Evolutionary conservation across 768 basidiomycete species (phyloP).

Genomic region (Tricholoma sp.): DNA sequence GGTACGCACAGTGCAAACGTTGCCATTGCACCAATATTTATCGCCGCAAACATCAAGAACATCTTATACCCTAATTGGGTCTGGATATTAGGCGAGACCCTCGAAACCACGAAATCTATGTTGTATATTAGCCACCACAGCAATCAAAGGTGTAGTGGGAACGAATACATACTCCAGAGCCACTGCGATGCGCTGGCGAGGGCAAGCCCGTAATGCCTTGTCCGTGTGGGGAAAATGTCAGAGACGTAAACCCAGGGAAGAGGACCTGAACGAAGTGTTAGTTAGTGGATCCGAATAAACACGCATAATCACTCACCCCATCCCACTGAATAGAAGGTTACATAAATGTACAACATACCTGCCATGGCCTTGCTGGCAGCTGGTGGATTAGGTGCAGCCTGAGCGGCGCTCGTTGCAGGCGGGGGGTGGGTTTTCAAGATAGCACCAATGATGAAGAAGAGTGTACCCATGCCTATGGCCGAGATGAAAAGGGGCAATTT

Average conservation of each 20-base stretch:
- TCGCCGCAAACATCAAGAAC: conserved; percentile 70
- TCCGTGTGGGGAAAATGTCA: conserved; percentile 85
- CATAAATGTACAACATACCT: conserved; percentile 79
- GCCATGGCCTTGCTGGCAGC: conserved; percentile 77
- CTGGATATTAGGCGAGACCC: conserved; percentile 51
- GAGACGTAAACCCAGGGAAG: conserved; percentile 59
- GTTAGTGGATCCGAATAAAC: conserved; percentile 22
- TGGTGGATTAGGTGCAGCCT: conserved; percentile 22
- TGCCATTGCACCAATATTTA: conserved; percentile 68
- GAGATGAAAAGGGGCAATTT: conserved; percentile 68
- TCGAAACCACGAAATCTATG: conserved; percentile 43
- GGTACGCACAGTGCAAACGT: conserved; percentile 54
- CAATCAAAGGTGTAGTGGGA: conserved; percentile 12
- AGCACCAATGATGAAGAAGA: conserved; percentile 85
- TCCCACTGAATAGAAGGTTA: conserved; percentile 81
- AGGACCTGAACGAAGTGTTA: conserved; percentile 25
- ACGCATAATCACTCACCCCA: conserved; percentile 47
- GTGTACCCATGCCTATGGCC: conserved; percentile 71
- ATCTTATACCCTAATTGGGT: conserved; percentile 65
- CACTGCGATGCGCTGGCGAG: conserved; percentile 76
- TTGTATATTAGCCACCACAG: neutral
- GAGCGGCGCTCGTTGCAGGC: conserved; percentile 21
- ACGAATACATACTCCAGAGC: conserved; percentile 55
- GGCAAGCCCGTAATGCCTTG: conserved; percentile 76
- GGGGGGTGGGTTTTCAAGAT: conserved; percentile 76